Evolutionary conservation across 2,329 filamentous ascomycete genomes (phyloP).

Genomic region (Ustulina deusta): DNA sequence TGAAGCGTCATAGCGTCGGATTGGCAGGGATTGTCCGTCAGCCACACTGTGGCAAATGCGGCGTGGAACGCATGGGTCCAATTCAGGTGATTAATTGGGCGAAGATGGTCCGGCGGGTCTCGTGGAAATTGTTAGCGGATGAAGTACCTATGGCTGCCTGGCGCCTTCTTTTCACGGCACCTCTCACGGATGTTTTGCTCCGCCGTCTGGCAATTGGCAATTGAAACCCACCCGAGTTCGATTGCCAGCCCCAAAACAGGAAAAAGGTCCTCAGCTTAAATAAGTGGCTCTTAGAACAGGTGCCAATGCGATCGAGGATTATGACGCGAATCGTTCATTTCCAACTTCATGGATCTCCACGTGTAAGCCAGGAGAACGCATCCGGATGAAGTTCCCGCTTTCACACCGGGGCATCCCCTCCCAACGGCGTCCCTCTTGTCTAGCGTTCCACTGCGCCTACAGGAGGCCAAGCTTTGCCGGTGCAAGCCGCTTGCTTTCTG

Average conservation of each 20-base stretch:
- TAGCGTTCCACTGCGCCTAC: background rate
- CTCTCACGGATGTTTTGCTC: conserved; percentile 34
- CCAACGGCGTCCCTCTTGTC: background rate
- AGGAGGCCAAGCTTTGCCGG: background rate
- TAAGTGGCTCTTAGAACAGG: conserved; percentile 8
- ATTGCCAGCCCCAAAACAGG: conserved; percentile 24
- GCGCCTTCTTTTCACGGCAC: background rate
- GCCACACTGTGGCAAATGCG: conserved; percentile 29
- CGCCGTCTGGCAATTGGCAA: conserved; percentile 8
- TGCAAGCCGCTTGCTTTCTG: no score
- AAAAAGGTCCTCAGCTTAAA: conserved; percentile 14
- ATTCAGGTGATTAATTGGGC: conserved; percentile 18
- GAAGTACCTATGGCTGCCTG: conserved; percentile 19
- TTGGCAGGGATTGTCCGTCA: background rate
- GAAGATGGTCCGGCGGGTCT: background rate
- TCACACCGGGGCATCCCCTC: background rate
- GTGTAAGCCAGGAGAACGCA: background rate
- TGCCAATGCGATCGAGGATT: conserved; percentile 32
- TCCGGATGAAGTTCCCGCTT: background rate
- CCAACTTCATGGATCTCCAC: background rate
- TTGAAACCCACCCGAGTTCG: background rate
- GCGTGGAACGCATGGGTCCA: background rate
- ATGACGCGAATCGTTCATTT: conserved; percentile 35
- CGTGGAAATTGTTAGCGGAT: conserved; percentile 23
- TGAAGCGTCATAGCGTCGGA: conserved; percentile 9